Evolutionary conservation across 805 yeast species (phyloP).

Genomic region (Pichia nanzhaoensis): DNA sequence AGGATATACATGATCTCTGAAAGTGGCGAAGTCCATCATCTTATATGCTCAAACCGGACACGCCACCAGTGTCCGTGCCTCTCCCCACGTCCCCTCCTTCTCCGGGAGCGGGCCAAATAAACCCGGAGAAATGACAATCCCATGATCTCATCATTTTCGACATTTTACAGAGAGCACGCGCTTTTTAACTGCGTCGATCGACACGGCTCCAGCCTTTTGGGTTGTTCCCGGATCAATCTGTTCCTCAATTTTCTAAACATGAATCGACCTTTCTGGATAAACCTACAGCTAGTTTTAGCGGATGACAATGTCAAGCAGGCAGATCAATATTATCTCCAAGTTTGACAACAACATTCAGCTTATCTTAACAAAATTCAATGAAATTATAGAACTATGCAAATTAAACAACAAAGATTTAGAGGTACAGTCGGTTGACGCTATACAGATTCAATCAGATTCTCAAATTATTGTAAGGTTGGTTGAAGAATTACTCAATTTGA

Average conservation of each 20-base stretch:
- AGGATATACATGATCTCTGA: not conserved
- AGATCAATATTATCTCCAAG: conserved; percentile 30
- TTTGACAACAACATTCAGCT: conserved; percentile 47
- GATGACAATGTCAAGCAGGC: not conserved
- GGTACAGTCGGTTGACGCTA: conserved; percentile 43
- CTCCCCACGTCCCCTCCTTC: conserved; percentile 1
- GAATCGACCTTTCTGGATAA: too few species aligned
- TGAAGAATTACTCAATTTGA: conserved; percentile 45
- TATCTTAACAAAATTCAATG: conserved; percentile 45
- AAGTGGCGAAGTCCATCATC: too few species aligned
- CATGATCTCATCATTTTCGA: too few species aligned
- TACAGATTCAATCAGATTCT: conserved; percentile 50
- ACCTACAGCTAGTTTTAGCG: too few species aligned
- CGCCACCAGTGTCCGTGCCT: not conserved
- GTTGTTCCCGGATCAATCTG: too few species aligned
- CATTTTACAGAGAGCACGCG: too few species aligned
- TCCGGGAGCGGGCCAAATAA: conserved; percentile 5
- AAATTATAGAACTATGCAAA: conserved; percentile 41
- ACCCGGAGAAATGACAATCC: not conserved
- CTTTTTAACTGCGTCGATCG: too few species aligned
- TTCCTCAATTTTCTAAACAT: too few species aligned
- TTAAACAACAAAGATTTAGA: conserved; percentile 30
- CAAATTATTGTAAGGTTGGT: conserved; percentile 44
- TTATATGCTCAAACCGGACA: not conserved
- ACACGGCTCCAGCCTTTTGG: too few species aligned